Evolutionary conservation across 768 basidiomycete genomes (phyloP).

Genomic region (Lactarius sanguifluus): DNA sequence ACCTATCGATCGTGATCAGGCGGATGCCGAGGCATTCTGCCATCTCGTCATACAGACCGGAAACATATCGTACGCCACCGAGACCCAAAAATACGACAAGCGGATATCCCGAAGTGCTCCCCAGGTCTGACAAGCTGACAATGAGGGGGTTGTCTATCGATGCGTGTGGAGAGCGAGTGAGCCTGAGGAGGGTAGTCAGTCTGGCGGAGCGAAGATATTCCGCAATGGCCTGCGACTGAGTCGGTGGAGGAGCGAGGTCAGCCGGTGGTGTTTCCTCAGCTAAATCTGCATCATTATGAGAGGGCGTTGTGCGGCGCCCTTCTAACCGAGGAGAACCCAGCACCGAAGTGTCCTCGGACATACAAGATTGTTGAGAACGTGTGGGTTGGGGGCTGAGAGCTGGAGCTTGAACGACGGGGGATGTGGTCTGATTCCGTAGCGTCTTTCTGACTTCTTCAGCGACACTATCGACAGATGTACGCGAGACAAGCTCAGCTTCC

Average conservation of each 20-base stretch:
- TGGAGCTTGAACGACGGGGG: conserved; percentile 40
- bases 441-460: conserved; percentile 79
- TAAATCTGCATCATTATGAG: conserved; percentile 29
- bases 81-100: conserved; percentile 91
- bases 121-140: conserved; percentile 93
- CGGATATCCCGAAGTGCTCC: conserved; percentile 80
- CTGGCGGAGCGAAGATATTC: conserved; percentile 85
- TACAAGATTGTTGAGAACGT: conserved; percentile 31
- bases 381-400: conserved; percentile 32
- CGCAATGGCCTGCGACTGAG: conserved; percentile 71
- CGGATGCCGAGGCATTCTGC: conserved; percentile 83
- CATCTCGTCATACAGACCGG: conserved; percentile 96
- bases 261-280: conserved; percentile 43
- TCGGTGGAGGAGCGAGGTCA: conserved; percentile 44
- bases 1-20: conserved; percentile 93
- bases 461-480: conserved; percentile 87
- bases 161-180: conserved; percentile 79
- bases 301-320: conserved; percentile 4
- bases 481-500: conserved; percentile 63
- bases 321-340: conserved; percentile 19
- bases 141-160: conserved; percentile 70
- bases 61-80: conserved; percentile 91
- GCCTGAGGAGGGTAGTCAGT: conserved; percentile 76
- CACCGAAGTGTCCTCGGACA: conserved; percentile 26
- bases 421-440: conserved; percentile 54